Base-by-base conservation (phyloP, 2,329 filamentous ascomycete species). In the Aspergillus persii region DNA sequence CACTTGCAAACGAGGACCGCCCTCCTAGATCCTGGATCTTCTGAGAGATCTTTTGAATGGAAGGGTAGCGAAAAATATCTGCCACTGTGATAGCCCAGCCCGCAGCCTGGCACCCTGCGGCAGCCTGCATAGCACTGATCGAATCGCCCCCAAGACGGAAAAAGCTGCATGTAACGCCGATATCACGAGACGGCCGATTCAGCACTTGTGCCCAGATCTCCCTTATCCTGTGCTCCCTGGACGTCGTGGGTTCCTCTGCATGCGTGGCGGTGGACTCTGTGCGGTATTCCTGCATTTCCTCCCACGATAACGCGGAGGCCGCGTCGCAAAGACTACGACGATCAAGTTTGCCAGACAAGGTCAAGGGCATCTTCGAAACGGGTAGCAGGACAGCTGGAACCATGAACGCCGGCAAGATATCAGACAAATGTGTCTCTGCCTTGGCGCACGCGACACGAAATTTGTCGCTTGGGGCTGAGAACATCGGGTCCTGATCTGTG, bases 101-200 rank as follows among this genome's bases (percentile, higher is more conserved):
- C 8, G 18, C 8, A 9, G n/a, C 23, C 18, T 23, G 51, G 27
- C 30, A 31, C 29, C 44, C 15, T 3, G 31, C 6, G 39, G 44
- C 51, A 5, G 57, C 54, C 68, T 69, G 52, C 76, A 79, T 79
- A 1, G 77, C 76, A 51, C 74, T 75, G 48, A 79, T 77, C 2
- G 74, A 77, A 61, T 79, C 76, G 44, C 77, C 77, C 27, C 76
- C 76, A 3, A 78, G 58, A 4, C 70, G 71, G 6, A 78, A 65
- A 56, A 79, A 79, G 50, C 18, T 23, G 18, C 18, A 23, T 23
- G 18, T 23, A 23, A 23, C 18, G 18, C 18, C 18, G 18, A 23
- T 23, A 23, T 23, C 18, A 23, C 18, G 18, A 23, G 18, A 23
- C 5, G 50, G 26, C 6, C 48, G 31, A 15, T 63, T 63, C 8